Conservation (phyloP, 139 green algal genomes). For the Volvox reticuliferus region DNA sequence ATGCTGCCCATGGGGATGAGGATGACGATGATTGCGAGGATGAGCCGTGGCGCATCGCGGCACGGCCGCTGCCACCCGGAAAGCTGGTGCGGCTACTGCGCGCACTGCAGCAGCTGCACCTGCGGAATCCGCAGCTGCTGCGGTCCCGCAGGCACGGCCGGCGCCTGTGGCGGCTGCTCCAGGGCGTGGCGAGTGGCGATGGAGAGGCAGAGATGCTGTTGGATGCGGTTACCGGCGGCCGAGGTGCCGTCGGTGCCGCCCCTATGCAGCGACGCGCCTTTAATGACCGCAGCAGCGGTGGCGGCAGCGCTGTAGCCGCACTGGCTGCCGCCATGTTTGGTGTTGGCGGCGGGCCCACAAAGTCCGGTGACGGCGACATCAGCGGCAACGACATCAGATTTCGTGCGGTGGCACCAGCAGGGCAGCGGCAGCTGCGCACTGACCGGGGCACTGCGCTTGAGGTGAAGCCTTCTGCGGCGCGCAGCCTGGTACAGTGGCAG, state of each 20-base stretch:
- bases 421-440: background rate
- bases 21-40: background rate
- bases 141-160: background rate
- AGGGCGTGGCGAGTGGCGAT: background rate
- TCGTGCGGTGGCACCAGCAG: background rate
- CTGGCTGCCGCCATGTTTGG: background rate
- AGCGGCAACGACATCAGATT: background rate
- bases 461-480: background rate
- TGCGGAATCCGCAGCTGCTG: conserved; percentile 20
- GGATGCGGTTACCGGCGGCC: background rate
- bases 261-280: background rate
- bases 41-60: background rate
- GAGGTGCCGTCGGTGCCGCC: background rate
- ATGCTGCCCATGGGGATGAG: background rate
- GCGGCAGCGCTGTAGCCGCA: background rate
- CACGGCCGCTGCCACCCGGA: background rate
- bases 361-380: background rate
- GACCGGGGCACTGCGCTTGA: too few relatives aligned
- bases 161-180: conserved; percentile 1
- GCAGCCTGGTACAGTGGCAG: background rate
- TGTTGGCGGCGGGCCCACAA: background rate
- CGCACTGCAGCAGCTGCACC: conserved; percentile 9
- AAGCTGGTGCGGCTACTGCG: conserved; percentile 19
- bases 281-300: background rate
- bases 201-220: conserved; percentile 5